These are phyloP conservation scores for Suhomyces kilbournensis DNA, from an alignment of 805 yeast species.

Conservation along the genomic window DNA sequence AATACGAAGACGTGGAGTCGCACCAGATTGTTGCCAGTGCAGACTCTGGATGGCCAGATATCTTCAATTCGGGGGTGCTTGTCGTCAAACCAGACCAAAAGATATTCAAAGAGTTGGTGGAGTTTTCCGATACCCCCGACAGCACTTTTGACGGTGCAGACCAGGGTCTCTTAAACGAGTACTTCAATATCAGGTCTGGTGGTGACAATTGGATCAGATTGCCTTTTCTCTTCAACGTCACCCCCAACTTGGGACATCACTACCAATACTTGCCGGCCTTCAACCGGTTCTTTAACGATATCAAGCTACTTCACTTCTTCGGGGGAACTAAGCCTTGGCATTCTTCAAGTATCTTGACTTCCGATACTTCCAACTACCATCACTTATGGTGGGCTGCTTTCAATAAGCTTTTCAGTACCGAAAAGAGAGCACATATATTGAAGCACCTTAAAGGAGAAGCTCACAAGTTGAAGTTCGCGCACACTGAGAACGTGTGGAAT, in stretches of 20 bases:
- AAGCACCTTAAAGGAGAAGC: constrained; percentile 18
- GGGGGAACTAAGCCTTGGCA: constrained; percentile 36
- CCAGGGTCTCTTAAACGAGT: constrained; percentile 36
- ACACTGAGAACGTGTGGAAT: constrained; percentile 23
- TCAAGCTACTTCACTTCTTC: constrained; percentile 31
- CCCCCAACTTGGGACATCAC: constrained; percentile 26
- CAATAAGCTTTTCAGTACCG: constrained; percentile 18
- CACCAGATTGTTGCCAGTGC: constrained; percentile 21
- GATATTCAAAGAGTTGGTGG: constrained; percentile 16
- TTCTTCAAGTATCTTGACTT: constrained; percentile 10
- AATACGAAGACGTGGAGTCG: constrained; percentile 6
- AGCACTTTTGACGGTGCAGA: constrained; percentile 37
- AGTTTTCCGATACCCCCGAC: constrained; percentile 8
- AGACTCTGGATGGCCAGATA: constrained; percentile 35
- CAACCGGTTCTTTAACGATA: constrained; percentile 24
- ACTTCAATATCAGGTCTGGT: constrained; percentile 22
- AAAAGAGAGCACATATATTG: constrained; percentile 14
- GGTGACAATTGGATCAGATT: constrained; percentile 28
- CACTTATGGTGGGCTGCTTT: constrained; percentile 31
- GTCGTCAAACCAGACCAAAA: constrained; percentile 19
- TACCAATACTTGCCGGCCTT: constrained; percentile 36
- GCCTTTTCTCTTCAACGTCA: constrained; percentile 35
- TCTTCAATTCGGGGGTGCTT: constrained; percentile 29
- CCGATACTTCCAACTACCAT: constrained; percentile 21
- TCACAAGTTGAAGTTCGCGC: constrained; percentile 16